phyloP scores from a whole-genome alignment of 192 early-diverging fungal genomes.

The Mortierella antarctica region DNA sequence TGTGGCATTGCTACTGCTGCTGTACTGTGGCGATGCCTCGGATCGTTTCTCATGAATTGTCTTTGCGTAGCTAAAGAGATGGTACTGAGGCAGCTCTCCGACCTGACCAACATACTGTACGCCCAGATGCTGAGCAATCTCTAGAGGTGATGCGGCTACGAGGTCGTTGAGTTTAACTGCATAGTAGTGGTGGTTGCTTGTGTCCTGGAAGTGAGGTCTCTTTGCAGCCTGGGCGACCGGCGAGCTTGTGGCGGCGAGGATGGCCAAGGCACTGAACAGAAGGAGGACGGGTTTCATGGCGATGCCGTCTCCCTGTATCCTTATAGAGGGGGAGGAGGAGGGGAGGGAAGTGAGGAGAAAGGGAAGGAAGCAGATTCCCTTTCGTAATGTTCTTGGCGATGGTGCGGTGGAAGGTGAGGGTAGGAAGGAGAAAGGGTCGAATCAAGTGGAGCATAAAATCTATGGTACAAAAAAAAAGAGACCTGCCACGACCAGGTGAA shows the following conservation, averaged over 20 bases:
- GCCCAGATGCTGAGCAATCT: constrained; percentile 53
- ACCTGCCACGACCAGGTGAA: not conserved
- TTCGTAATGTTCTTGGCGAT: no score
- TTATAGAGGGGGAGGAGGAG: not conserved
- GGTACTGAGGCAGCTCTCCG: constrained; percentile 74
- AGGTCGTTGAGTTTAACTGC: constrained; percentile 55
- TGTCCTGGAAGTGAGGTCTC: constrained; percentile 34
- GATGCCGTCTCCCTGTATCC: not conserved
- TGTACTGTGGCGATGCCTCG: not conserved
- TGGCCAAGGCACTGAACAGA: constrained; percentile 31
- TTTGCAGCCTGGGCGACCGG: constrained; percentile 34
- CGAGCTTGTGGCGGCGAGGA: constrained; percentile 17
- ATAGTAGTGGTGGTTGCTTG: constrained; percentile 59
- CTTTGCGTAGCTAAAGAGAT: constrained; percentile 68
- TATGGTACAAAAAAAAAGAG: not conserved
- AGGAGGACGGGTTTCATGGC: constrained; percentile 40
- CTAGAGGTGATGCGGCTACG: constrained; percentile 30
- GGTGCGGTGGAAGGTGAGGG: not conserved
- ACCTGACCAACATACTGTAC: constrained; percentile 68
- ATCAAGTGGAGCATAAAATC: not conserved
- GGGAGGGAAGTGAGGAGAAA: not conserved
- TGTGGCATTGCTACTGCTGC: not conserved
- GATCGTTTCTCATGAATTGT: constrained; percentile 31
- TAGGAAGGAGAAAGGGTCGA: not conserved
- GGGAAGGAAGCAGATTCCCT: not conserved